Percentiles rank a stretch among this genome's conserved stretches.
Evolutionary conservation across 805 yeast species (phyloP).

Genomic region (Peterozyma xylosa): DNA sequence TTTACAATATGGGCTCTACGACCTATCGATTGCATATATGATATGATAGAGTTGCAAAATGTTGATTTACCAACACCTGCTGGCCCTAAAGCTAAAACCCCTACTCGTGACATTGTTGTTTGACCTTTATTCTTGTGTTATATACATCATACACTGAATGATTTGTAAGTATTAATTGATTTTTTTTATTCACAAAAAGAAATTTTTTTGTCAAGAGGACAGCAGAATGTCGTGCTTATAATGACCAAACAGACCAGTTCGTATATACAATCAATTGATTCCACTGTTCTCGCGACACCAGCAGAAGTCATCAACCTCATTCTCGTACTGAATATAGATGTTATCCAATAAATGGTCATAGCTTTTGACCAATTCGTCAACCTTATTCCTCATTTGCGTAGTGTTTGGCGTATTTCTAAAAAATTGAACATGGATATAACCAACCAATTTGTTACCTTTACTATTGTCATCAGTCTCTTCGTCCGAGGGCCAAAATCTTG

Average conservation of each 20-base stretch:
- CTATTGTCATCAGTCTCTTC: slow-evolving; percentile 16
- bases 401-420: slow-evolving; percentile 28
- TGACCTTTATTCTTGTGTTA: background rate
- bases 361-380: slow-evolving; percentile 18
- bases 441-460: slow-evolving; percentile 38
- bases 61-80: slow-evolving; percentile 97
- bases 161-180: background rate
- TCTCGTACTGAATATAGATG: slow-evolving; percentile 25
- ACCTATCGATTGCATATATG: slow-evolving; percentile 85
- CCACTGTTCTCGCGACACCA: slow-evolving; percentile 22
- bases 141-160: background rate
- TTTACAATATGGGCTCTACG: slow-evolving; percentile 93
- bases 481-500: slow-evolving; percentile 78
- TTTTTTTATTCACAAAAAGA: background rate
- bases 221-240: background rate
- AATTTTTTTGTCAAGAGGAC: background rate
- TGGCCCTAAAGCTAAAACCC: slow-evolving; percentile 90
- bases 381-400: slow-evolving; percentile 15
- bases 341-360: slow-evolving; percentile 14
- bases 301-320: slow-evolving; percentile 27
- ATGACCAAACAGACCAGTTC: too few relatives aligned
- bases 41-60: slow-evolving; percentile 79
- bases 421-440: slow-evolving; percentile 78
- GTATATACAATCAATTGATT: background rate
- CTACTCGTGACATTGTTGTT: slow-evolving; percentile 78